Percentiles rank a stretch among this genome's conserved stretches.
Evolutionary conservation across 2,329 filamentous ascomycete species (phyloP).

Genomic region (Penicillium hesseltinei): DNA sequence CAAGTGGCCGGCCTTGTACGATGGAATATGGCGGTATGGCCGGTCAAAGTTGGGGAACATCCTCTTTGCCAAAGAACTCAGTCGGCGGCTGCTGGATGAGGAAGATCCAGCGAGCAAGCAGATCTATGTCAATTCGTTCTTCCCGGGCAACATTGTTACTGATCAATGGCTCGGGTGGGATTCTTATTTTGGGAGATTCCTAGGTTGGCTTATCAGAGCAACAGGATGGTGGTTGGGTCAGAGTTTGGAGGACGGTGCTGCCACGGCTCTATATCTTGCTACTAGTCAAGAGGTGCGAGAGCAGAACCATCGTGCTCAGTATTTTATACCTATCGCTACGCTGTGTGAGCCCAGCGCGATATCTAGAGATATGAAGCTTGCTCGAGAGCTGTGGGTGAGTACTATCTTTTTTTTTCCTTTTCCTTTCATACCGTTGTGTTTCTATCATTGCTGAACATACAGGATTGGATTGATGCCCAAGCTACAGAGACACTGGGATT

Average conservation of each 20-base stretch:
- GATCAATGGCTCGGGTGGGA: conserved; percentile 33
- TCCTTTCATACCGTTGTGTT: neutral
- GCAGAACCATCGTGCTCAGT: conserved; percentile 29
- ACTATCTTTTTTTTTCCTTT: neutral
- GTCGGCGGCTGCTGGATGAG: conserved; percentile 21
- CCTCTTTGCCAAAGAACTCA: conserved; percentile 33
- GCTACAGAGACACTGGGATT: conserved; percentile 15
- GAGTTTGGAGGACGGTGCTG: conserved; percentile 28
- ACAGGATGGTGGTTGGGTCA: conserved; percentile 27
- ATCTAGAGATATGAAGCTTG: conserved; percentile 32
- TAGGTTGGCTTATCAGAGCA: conserved; percentile 22
- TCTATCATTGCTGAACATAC: neutral
- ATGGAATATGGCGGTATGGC: conserved; percentile 33
- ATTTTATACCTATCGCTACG: conserved; percentile 41
- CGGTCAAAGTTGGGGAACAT: conserved; percentile 36
- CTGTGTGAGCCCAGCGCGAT: conserved; percentile 24
- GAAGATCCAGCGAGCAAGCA: conserved; percentile 18
- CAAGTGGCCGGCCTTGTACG: conserved; percentile 22
- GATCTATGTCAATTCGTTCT: conserved; percentile 34
- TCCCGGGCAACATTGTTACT: conserved; percentile 35
- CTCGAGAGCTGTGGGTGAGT: conserved; percentile 39
- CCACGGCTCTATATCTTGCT: conserved; percentile 32
- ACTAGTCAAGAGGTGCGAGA: conserved; percentile 24
- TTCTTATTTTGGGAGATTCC: conserved; percentile 23
- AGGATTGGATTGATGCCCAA: conserved; percentile 25